Evolutionary conservation across 139 green algal genomes (phyloP).

Genomic region (Tetraselmis chui): DNA sequence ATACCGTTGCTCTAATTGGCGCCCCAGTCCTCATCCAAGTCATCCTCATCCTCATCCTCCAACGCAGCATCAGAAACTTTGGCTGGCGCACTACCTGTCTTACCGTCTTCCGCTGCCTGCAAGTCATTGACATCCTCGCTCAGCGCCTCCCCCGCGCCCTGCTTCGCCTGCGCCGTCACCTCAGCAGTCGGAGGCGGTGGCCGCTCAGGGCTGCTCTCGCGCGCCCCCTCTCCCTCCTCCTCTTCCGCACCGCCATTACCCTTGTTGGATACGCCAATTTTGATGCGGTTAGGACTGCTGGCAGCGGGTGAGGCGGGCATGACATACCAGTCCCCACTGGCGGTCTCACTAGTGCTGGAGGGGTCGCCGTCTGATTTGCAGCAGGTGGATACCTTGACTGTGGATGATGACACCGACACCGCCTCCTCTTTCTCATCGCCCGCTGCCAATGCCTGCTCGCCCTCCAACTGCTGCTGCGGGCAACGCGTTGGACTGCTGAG

Average conservation of each 20-base stretch:
- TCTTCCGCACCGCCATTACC: background rate
- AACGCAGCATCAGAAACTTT: too few species aligned
- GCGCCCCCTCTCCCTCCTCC: background rate
- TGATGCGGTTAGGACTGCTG: background rate
- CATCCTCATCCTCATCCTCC: background rate
- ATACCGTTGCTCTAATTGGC: too few species aligned
- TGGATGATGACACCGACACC: background rate
- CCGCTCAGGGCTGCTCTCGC: background rate
- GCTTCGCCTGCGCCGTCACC: background rate
- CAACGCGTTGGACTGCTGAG: background rate
- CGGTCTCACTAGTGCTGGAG: background rate
- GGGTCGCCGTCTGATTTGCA: background rate
- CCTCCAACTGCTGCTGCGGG: background rate
- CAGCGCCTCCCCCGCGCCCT: background rate
- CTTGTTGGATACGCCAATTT: background rate
- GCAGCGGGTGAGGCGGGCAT: background rate
- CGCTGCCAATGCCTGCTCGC: too few species aligned
- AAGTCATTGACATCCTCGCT: background rate
- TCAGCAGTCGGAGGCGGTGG: background rate
- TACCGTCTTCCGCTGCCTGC: background rate
- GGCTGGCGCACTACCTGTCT: too few species aligned
- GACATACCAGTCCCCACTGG: background rate
- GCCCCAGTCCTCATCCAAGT: background rate
- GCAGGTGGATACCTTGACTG: background rate
- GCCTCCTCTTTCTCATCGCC: background rate